Base-by-base conservation (phyloP, 2,329 filamentous ascomycete species). In the Emergomyces orientalis region DNA sequence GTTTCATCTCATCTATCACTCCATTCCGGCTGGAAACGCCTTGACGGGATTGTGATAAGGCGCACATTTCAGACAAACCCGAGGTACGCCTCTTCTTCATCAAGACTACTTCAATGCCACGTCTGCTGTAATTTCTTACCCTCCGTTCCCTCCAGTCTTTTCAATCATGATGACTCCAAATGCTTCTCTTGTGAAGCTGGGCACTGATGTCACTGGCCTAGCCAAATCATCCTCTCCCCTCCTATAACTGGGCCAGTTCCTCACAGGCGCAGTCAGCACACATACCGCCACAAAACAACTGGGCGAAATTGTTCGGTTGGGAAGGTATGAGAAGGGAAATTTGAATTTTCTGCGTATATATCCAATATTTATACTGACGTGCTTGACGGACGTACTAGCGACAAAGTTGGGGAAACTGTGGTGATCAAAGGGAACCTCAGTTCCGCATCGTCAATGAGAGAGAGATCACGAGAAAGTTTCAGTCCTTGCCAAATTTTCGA, bases 351-450 rank as follows among this genome's bases (percentile, higher is more conserved):
- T 37, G 4, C 8, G 11, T 37, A 37, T 8, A 9, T 8, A 1
- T 37, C 34, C 34, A 9, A 37, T 37, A 37, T 39, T 9, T 2
- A 39, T 39, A 27, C 47, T 64, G 13, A 34, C 7, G 7, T 19
- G 58, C n/a, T 60, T 49, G 52, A 8, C 8, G 27, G n/a, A 11
- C 37, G 37, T 39, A 47, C 27, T 63, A 59, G 17, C 63, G 65
- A 34, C 54, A 56, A 47, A 43, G 22, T 39, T 49, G 66, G 52
- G 60, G 68, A 47, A 61, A 37, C 56, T 51, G 66, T 71, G 8
- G 66, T 71, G 22, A 68, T 71, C 47, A 72, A 71, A 55, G 68
- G 67, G 25, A 67, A 69, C n/a, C 30, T 51, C 65, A 72, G 59
- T 66, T 65, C 25, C 56, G 67, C 7, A 61, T 73, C 41, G 63